Percentiles rank a stretch among this genome's conserved stretches.
These are phyloP conservation scores for Cyberlindnera galapagoensis DNA, from an alignment of 805 yeast species.

Conservation along the genomic window DNA sequence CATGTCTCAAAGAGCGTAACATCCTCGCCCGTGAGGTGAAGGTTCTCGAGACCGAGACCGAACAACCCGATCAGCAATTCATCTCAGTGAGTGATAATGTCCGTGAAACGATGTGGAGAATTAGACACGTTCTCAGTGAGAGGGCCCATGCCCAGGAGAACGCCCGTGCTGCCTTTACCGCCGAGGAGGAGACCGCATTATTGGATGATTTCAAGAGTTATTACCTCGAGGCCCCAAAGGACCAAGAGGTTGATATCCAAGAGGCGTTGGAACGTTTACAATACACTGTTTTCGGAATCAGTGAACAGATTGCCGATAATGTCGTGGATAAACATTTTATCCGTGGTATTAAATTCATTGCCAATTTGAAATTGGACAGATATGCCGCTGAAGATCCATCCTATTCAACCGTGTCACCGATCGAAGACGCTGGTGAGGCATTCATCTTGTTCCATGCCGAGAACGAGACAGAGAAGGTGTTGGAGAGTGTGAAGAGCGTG, in stretches of 20 bases:
- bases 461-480: conserved; percentile 32
- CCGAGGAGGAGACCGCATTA: conserved; percentile 38
- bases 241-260: conserved; percentile 52
- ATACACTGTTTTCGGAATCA: conserved; percentile 80
- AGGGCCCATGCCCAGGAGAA: conserved; percentile 66
- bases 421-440: conserved; percentile 36
- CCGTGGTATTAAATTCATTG: conserved; percentile 62
- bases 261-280: conserved; percentile 75
- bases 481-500: conserved; percentile 35
- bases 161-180: conserved; percentile 41
- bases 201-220: conserved; percentile 49
- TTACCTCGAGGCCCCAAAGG: conserved; percentile 49
- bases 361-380: conserved; percentile 58
- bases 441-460: conserved; percentile 42
- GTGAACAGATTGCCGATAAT: conserved; percentile 53
- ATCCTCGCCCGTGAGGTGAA: conserved; percentile 68
- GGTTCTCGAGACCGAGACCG: conserved; percentile 40
- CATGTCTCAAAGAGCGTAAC: conserved; percentile 78
- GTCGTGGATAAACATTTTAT: conserved; percentile 52
- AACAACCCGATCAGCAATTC: conserved; percentile 31
- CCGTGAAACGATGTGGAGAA: conserved; percentile 64
- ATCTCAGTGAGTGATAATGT: conserved; percentile 32
- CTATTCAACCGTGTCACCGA: conserved; percentile 21
- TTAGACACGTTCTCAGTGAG: conserved; percentile 83
- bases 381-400: conserved; percentile 39